Base-by-base conservation (phyloP, 768 basidiomycete genomes). In the Lentinula sp. region DNA sequence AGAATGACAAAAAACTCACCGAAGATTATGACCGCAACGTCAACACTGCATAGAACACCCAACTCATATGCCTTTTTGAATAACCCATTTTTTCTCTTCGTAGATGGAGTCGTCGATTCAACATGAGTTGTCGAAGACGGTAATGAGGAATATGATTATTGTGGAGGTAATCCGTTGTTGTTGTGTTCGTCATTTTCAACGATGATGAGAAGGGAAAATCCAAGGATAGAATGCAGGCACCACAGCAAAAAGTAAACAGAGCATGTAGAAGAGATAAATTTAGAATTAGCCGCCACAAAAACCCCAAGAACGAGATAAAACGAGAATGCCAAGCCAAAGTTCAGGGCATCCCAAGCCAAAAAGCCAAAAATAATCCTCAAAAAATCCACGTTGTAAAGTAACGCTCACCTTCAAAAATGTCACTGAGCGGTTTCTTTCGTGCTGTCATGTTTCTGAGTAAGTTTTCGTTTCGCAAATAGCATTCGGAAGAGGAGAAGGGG, bases 41-140 rank as follows among this genome's bases (percentile, higher is more conserved):
- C 87, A 64, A 88, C 87, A 10, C 85, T 87, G 71, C 87, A 89
- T 45, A 88, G 80, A 6, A 89, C 87, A n/a, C 87, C 87, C 56
- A 88, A 83, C 71, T 88, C 87, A 69, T 88, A 88, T 0, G 87
- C 87, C 67, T 89, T 89, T 71, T 88, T 89, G 84, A 88, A 88
- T 60, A 88, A 78, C 0, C 87, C 87, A 62, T 87, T 88, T 76
- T 88, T 88, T 66, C 87, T 79, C 87, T 88, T 71, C 6, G 35
- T 15, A 7, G 2, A 51, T 23, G 12, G 10, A 12, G 28, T 49
- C 28, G 20, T 49, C 28, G 9, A 35, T 33, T 49, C 9, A 37
- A 5, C 60, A 61, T 10, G 6, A 9, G 20, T 20, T 50, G 20
- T 16, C 39, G 39, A 41, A 16, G 15, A 37, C 12, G 39, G n/a